Evolutionary conservation across 2,329 filamentous ascomycete genomes (phyloP).

Genomic region (Berkeleyomyces basicola): DNA sequence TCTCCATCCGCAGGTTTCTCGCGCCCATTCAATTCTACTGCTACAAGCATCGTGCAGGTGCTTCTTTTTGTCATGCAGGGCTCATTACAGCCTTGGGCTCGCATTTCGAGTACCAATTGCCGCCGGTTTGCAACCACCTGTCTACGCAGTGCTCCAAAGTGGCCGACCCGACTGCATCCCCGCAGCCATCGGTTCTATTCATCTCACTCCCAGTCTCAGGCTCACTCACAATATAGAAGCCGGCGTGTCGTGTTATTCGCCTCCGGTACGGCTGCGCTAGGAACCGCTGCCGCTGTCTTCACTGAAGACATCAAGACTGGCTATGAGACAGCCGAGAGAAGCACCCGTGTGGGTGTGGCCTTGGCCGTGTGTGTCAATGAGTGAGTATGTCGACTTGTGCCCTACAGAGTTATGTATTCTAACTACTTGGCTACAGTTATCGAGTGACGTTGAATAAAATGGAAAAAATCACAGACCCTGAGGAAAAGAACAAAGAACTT

Average conservation of each 20-base stretch:
- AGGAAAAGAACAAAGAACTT: conserved; percentile 50
- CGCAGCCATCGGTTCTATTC: conserved; percentile 7
- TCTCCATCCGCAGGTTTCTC: not conserved
- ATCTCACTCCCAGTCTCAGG: not conserved
- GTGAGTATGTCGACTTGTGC: conserved; percentile 29
- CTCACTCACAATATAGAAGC: not conserved
- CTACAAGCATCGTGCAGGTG: not conserved
- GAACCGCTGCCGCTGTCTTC: conserved; percentile 35
- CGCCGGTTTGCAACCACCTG: not conserved
- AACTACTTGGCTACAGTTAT: conserved; percentile 44
- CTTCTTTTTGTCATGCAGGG: conserved; percentile 2
- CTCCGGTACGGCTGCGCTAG: conserved; percentile 33
- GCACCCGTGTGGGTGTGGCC: conserved; percentile 59
- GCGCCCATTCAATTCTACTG: not conserved
- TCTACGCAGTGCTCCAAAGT: not conserved
- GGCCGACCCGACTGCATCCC: not conserved
- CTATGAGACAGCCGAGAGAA: conserved; percentile 59
- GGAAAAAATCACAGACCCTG: conserved; percentile 42
- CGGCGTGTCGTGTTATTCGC: conserved; percentile 29
- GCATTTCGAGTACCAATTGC: conserved; percentile 3
- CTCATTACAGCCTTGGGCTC: conserved; percentile 11
- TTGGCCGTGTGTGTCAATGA: conserved; percentile 77
- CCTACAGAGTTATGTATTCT: not conserved
- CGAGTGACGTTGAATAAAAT: conserved; percentile 62
- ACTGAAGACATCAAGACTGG: conserved; percentile 57